Conservation (phyloP, 129 eudicot species). For the Flaveria robusta region DNA sequence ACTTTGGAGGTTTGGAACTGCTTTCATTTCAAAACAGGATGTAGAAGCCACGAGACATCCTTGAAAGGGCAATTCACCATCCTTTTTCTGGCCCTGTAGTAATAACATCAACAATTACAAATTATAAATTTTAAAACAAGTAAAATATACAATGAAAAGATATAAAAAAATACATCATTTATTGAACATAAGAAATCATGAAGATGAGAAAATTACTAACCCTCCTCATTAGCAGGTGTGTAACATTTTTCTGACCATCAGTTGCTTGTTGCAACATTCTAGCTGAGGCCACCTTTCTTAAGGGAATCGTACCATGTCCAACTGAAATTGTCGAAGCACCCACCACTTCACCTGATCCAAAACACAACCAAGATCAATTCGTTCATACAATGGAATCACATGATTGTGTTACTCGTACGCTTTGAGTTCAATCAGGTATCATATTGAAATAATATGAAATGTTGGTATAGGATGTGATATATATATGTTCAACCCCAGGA, state of each 20-base stretch:
- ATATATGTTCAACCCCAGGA: background rate
- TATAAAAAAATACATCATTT: background rate
- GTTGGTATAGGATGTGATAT: background rate
- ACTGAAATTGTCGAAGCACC: conserved; percentile 88
- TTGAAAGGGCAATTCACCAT: conserved; percentile 45
- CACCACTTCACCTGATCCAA: conserved; percentile 85
- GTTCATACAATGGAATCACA: conserved; percentile 9
- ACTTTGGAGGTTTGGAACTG: conserved; percentile 45
- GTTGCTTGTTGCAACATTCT: conserved; percentile 86
- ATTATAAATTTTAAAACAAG: conserved; percentile 13
- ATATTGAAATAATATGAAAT: background rate
- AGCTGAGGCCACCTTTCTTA: conserved; percentile 78
- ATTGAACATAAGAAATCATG: background rate
- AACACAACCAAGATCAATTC: conserved; percentile 10
- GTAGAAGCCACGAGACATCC: conserved; percentile 72
- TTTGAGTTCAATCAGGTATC: conserved; percentile 5
- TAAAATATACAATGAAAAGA: background rate
- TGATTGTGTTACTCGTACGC: background rate
- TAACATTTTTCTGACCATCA: conserved; percentile 46
- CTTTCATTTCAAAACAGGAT: conserved; percentile 69
- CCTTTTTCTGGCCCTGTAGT: conserved; percentile 52
- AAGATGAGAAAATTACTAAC: conserved; percentile 41
- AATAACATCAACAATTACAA: conserved; percentile 11
- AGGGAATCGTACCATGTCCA: conserved; percentile 66
- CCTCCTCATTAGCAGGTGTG: conserved; percentile 67